These are phyloP conservation scores for Aquilaria sinensis DNA, from an alignment of 345 rosid species.

Conservation along the genomic window DNA sequence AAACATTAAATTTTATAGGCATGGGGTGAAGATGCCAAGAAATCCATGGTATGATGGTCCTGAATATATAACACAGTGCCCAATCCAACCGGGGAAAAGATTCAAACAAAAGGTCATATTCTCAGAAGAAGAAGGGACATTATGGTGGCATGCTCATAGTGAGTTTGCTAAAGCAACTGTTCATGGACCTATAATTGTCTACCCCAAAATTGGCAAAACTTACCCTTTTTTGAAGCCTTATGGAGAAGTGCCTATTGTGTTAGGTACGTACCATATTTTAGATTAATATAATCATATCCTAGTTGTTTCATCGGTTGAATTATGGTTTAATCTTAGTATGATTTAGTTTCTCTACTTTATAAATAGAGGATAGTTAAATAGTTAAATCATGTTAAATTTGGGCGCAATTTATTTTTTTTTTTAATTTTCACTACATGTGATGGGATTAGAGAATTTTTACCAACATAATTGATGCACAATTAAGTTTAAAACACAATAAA, in stretches of 20 bases:
- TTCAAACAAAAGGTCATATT: constrained; percentile 30
- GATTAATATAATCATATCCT: neutral
- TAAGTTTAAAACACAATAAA: no score
- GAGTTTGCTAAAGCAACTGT: constrained; percentile 41
- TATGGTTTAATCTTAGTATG: no score
- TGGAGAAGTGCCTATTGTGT: constrained; percentile 26
- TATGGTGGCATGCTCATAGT: constrained; percentile 59
- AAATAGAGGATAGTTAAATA: no score
- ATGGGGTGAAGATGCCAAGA: constrained; percentile 43
- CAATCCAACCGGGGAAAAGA: constrained; percentile 26
- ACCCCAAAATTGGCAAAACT: constrained; percentile 13
- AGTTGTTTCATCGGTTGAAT: no score
- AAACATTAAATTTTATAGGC: constrained; percentile 13
- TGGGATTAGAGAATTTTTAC: no score
- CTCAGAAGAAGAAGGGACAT: constrained; percentile 34
- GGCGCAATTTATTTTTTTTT: no score
- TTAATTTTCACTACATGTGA: no score
- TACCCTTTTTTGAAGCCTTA: constrained; percentile 25
- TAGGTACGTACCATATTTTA: constrained; percentile 15
- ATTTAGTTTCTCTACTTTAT: no score
- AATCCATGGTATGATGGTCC: constrained; percentile 58
- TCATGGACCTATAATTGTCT: constrained; percentile 30
- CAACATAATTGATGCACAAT: no score
- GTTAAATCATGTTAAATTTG: no score
- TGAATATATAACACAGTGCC: constrained; percentile 41